These are phyloP conservation scores for Daldinia eschscholtzii DNA, from an alignment of 2,329 filamentous ascomycete species.

Conservation along the genomic window DNA sequence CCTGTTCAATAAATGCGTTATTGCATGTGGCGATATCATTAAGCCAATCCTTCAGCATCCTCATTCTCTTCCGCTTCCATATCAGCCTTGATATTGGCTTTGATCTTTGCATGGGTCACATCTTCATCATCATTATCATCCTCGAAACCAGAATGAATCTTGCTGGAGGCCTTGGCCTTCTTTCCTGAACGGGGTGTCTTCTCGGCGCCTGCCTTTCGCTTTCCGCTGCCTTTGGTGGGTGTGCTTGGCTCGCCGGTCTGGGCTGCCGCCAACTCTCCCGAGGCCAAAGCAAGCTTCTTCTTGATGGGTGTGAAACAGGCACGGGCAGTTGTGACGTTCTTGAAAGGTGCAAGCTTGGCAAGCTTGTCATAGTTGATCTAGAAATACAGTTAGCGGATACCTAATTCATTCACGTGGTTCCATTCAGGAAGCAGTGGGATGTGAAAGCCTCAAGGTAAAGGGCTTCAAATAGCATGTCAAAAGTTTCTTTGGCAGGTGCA, in stretches of 20 bases:
- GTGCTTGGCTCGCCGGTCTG: conserved; percentile 6
- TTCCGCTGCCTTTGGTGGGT: conserved; percentile 14
- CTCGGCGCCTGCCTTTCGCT: conserved; percentile 20
- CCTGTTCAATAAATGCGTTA: not conserved
- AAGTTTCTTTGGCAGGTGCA: not conserved
- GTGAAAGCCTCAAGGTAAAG: not conserved
- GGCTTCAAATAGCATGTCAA: not conserved
- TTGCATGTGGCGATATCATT: not conserved
- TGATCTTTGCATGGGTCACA: conserved; percentile 5
- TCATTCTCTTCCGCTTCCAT: not conserved
- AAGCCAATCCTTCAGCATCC: not conserved
- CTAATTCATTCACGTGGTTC: not conserved
- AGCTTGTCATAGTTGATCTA: conserved; percentile 42
- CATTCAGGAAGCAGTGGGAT: not conserved
- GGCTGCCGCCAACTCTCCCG: not conserved
- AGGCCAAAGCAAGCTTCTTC: conserved; percentile 39
- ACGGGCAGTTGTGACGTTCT: conserved; percentile 31
- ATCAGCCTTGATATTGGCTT: not conserved
- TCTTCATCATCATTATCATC: conserved; percentile 20
- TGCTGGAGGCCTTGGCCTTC: conserved; percentile 20
- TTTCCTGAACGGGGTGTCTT: conserved; percentile 23
- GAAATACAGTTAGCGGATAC: conserved; percentile 15
- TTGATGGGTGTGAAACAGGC: conserved; percentile 36
- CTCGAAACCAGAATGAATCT: not conserved
- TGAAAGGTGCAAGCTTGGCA: conserved; percentile 34